A percentile compares a stretch with the other conserved stretches of the same genome.
These are phyloP conservation scores for Leccinum arenicola DNA, from an alignment of 768 basidiomycete genomes.

Conservation along the genomic window DNA sequence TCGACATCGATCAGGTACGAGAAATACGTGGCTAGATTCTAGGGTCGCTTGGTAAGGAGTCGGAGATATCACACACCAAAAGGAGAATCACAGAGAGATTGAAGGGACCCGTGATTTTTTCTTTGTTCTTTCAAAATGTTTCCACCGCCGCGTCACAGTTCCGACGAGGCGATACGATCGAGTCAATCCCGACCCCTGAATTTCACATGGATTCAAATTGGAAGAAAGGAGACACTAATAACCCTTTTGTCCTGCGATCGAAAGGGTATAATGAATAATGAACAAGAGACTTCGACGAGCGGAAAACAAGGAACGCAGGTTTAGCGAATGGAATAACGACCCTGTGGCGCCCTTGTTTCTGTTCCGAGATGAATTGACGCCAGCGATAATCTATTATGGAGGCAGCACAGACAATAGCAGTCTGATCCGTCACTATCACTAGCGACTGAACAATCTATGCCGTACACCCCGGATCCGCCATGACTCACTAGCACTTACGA, in stretches of 20 bases:
- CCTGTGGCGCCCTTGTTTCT: neutral
- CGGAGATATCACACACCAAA: neutral
- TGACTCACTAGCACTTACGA: conserved; percentile 4
- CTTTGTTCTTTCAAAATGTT: neutral
- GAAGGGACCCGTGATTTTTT: neutral
- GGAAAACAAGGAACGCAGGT: neutral
- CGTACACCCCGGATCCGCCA: neutral
- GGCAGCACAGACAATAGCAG: neutral
- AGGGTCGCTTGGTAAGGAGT: neutral
- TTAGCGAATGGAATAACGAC: neutral
- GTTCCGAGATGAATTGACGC: neutral
- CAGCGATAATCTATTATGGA: neutral
- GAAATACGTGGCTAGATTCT: neutral
- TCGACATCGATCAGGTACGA: neutral
- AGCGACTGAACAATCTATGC: neutral
- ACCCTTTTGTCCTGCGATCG: neutral
- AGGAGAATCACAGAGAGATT: neutral
- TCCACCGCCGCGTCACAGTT: neutral
- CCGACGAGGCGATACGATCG: neutral
- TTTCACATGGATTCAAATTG: neutral
- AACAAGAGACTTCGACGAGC: neutral
- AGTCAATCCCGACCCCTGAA: neutral
- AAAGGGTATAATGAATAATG: neutral
- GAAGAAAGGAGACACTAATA: neutral
- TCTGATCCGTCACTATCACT: neutral